A percentile compares a stretch with the other conserved stretches of the same genome.
Conservation (phyloP, 225 moss, liverwort and hornwort genomes). For the Straminergon stramineum region DNA sequence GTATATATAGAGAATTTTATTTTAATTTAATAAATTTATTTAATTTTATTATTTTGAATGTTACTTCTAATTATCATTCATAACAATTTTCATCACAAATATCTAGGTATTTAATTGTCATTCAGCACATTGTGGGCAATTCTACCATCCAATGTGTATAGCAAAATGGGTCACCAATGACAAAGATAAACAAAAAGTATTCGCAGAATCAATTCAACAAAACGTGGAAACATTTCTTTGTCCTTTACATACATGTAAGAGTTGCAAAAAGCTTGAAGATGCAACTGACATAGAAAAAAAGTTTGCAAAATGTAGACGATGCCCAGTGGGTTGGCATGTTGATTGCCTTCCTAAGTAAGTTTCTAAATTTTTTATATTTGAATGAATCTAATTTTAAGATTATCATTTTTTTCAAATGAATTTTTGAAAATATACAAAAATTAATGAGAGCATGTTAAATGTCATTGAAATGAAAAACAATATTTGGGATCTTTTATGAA, state of each 20-base stretch:
- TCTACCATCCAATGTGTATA: conserved; percentile 37
- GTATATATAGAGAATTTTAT: rapidly evolving
- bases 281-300: conserved; percentile 12
- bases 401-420: not conserved
- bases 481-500: not conserved
- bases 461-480: not conserved
- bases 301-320: conserved; percentile 41
- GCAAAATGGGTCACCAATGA: conserved; percentile 4
- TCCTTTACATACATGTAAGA: conserved; percentile 25
- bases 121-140: conserved; percentile 42
- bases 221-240: conserved; percentile 36
- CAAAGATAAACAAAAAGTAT: conserved; percentile 10
- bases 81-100: not conserved
- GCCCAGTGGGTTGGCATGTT: conserved; percentile 34
- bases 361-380: no score
- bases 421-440: not conserved
- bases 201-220: conserved; percentile 6
- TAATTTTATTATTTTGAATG: no score
- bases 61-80: not conserved
- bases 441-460: no score
- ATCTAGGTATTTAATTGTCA: conserved; percentile 36
- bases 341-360: conserved; percentile 36
- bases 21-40: not conserved
- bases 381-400: not conserved
- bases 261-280: conserved; percentile 39